Evolutionary conservation across 2,329 filamentous ascomycete species (phyloP).

Genomic region (Nemania sp.): DNA sequence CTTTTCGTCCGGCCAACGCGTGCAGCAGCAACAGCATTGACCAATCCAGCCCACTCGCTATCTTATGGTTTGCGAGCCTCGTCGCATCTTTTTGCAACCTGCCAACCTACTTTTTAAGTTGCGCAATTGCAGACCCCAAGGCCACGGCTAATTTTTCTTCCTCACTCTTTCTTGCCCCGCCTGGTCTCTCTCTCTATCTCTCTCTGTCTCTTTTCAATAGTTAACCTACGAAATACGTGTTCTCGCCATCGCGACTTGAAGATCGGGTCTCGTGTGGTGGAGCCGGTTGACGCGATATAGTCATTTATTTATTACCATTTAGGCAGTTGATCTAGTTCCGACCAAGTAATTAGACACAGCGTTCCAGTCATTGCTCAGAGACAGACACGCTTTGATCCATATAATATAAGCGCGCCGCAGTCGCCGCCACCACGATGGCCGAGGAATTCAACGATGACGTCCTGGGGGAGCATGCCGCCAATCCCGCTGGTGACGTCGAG

Average conservation of each 20-base stretch:
- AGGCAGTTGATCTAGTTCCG: neutral
- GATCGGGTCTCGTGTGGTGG: neutral
- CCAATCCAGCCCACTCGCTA: constrained; percentile 21
- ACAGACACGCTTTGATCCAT: no score
- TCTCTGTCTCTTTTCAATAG: no score
- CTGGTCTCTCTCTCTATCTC: neutral
- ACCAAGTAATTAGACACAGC: neutral
- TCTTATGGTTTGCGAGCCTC: constrained; percentile 12
- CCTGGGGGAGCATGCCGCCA: constrained; percentile 37
- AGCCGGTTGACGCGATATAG: neutral
- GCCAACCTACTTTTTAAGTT: neutral
- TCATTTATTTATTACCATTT: neutral
- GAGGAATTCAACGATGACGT: constrained; percentile 39
- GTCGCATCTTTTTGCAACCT: constrained; percentile 4
- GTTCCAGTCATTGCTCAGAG: constrained; percentile 1
- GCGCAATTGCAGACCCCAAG: neutral
- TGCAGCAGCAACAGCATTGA: constrained; percentile 17
- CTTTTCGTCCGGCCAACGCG: constrained; percentile 25
- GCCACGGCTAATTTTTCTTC: neutral
- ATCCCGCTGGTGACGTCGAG: constrained; percentile 38
- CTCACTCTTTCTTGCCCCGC: neutral
- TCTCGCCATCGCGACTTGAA: neutral
- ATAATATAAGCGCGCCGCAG: neutral
- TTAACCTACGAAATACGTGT: no score
- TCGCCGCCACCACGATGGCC: constrained; percentile 30